A percentile compares a stretch with the other conserved stretches of the same genome.
Evolutionary conservation across 768 basidiomycete species (phyloP).

Genomic region (Termitomyces sp.): DNA sequence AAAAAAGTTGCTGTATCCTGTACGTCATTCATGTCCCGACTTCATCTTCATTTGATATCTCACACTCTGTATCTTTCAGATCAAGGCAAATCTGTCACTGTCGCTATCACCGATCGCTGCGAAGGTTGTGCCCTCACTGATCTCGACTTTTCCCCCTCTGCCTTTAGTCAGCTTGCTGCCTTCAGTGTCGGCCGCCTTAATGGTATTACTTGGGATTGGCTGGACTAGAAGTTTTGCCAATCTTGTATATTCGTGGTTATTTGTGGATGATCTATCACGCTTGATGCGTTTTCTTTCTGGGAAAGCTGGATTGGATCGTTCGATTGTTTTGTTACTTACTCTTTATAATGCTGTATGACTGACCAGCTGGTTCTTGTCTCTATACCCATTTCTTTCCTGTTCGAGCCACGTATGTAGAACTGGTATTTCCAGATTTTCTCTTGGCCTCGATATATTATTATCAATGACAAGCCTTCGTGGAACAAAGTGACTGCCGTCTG

Average conservation of each 20-base stretch:
- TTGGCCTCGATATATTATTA: not conserved
- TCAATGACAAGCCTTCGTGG: not conserved
- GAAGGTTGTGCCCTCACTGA: slow-evolving; percentile 41
- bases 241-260: not conserved
- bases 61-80: slow-evolving; percentile 38
- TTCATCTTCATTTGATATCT: no score
- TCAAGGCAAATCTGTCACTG: slow-evolving; percentile 40
- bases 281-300: slow-evolving; percentile 19
- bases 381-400: no score
- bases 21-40: slow-evolving; percentile 25
- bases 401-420: slow-evolving; percentile 11
- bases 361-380: no score
- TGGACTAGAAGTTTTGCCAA: not conserved
- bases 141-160: slow-evolving; percentile 61
- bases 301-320: slow-evolving; percentile 10
- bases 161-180: slow-evolving; percentile 46
- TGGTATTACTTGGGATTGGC: slow-evolving; percentile 48
- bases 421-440: not conserved
- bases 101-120: slow-evolving; percentile 61
- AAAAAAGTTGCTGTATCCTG: slow-evolving; percentile 40
- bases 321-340: no score
- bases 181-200: slow-evolving; percentile 43
- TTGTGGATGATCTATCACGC: slow-evolving; percentile 16
- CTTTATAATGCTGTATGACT: not conserved
- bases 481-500: no score